Percentiles rank a stretch among this genome's conserved stretches.
Conservation (phyloP, 441 rosid species). For the Mallotus repandus region DNA sequence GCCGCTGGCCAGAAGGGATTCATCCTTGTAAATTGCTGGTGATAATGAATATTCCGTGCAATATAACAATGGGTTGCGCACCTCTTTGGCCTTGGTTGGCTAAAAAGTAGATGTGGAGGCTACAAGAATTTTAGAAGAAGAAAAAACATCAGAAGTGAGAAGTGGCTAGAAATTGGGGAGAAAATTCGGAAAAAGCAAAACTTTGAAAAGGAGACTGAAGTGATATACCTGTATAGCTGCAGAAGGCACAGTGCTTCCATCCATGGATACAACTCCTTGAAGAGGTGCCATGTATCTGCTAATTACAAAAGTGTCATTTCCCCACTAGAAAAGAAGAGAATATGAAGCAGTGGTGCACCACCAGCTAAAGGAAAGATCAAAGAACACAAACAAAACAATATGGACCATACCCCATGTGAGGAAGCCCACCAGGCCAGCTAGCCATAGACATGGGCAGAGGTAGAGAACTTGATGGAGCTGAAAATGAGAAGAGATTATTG, state of each 20-base stretch:
- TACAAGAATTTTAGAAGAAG: slow-evolving; percentile 24
- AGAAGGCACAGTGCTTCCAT: slow-evolving; percentile 60
- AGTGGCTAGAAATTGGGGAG: not conserved
- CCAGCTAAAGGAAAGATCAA: not conserved
- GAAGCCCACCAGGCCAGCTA: slow-evolving; percentile 92
- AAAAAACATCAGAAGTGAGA: not conserved
- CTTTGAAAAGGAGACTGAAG: not conserved
- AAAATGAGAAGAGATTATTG: not conserved
- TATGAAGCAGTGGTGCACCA: slow-evolving; percentile 7
- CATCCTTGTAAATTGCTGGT: slow-evolving; percentile 78
- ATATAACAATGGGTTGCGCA: slow-evolving; percentile 95
- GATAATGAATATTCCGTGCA: slow-evolving; percentile 68
- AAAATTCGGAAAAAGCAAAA: not conserved
- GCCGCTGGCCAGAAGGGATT: slow-evolving; percentile 93
- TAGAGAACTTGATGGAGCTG: slow-evolving; percentile 71
- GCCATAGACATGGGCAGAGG: slow-evolving; percentile 79
- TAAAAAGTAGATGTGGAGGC: slow-evolving; percentile 75
- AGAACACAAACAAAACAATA: slow-evolving; percentile 3
- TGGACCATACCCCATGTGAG: slow-evolving; percentile 83
- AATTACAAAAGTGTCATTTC: slow-evolving; percentile 27
- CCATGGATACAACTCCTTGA: slow-evolving; percentile 88
- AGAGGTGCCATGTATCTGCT: slow-evolving; percentile 86
- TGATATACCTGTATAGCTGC: slow-evolving; percentile 70
- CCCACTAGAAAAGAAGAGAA: slow-evolving; percentile 1
- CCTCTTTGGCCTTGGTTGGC: slow-evolving; percentile 82